Base-by-base conservation (phyloP, 768 basidiomycete genomes). In the Auricularia sp. region DNA sequence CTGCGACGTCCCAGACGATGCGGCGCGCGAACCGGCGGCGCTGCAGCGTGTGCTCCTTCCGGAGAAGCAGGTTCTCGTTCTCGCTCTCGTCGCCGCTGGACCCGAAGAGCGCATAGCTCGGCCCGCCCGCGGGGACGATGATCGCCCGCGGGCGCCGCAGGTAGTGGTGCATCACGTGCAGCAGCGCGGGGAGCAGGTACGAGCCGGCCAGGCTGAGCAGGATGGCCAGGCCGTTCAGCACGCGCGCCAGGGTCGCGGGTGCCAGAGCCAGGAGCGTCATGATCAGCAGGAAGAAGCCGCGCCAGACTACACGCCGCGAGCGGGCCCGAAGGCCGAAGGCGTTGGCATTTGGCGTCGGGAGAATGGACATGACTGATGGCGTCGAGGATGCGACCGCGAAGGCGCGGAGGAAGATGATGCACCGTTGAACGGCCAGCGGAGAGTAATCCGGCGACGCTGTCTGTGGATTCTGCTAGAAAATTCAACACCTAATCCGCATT, bases 41-140 rank as follows among this genome's bases (percentile, higher is more conserved):
- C 75, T 97, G 94, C 65, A 98, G 76, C 51, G 86, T 85, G 58
- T 84, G 79, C 74, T 98, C 94, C 77, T 98, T 98, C 66, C 90
- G 81, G 69, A 90, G 85, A 36, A 98, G 76, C 23, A 98, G 83
- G 0, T 71, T 62, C 68, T 80, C 79, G 34, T 67, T 67, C 16
- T 70, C 66, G 6, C 74, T 70, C 64, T 89, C 86, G 70, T 91
- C 88, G 34, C 72, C 69, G 65, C 69, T 72, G 29, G 71, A 67
- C 71, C 67, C 69, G 39, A 70, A 44, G 66, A 74, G 21, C 66
- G 69, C 44, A 69, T 70, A 14, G 67, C 65, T 33, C 67, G 70
- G 14, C 62, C 34, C 36, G 64, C 72, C 78, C 16, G 78, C 76
- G n/a, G 86, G 88, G 43, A 93, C 81, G 64, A 96, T 81, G 70